Conservation (phyloP, 345 rosid genomes). For the Mallotus nudiflorus region DNA sequence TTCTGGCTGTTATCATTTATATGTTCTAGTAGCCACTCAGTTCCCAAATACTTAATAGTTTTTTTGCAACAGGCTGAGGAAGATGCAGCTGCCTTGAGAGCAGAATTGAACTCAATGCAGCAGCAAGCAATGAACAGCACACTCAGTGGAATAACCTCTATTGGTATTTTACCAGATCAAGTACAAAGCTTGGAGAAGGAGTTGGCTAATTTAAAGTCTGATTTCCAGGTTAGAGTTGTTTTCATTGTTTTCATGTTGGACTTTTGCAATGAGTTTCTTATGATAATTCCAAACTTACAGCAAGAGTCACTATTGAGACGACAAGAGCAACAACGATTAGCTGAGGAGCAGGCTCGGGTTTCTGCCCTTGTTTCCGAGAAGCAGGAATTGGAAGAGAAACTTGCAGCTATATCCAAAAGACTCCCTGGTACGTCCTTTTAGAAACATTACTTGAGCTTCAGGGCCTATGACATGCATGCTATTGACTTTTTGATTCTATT, state of each 20-base stretch:
- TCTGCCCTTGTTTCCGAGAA: constrained; percentile 68
- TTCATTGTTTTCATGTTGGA: constrained; percentile 10
- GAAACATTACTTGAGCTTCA: neutral
- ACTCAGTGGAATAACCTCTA: constrained; percentile 44
- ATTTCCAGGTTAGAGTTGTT: constrained; percentile 58
- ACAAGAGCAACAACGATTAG: constrained; percentile 53
- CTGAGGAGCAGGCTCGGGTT: constrained; percentile 63
- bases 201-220: constrained; percentile 58
- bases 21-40: neutral
- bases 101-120: constrained; percentile 82
- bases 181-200: constrained; percentile 69
- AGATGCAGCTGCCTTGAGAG: constrained; percentile 95
- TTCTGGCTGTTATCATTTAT: constrained; percentile 19
- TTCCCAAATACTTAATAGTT: constrained; percentile 14
- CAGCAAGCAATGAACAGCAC: constrained; percentile 61
- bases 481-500: neutral
- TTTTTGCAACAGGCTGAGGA: constrained; percentile 79
- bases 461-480: neutral
- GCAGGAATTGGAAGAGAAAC: constrained; percentile 70
- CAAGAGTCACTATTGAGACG: constrained; percentile 63
- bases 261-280: constrained; percentile 27
- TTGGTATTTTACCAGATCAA: constrained; percentile 55
- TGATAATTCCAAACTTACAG: constrained; percentile 42
- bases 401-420: constrained; percentile 43
- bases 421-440: constrained; percentile 46